Evolutionary conservation across 2,329 filamentous ascomycete species (phyloP).

Genomic region (Xylariaceae sp.): DNA sequence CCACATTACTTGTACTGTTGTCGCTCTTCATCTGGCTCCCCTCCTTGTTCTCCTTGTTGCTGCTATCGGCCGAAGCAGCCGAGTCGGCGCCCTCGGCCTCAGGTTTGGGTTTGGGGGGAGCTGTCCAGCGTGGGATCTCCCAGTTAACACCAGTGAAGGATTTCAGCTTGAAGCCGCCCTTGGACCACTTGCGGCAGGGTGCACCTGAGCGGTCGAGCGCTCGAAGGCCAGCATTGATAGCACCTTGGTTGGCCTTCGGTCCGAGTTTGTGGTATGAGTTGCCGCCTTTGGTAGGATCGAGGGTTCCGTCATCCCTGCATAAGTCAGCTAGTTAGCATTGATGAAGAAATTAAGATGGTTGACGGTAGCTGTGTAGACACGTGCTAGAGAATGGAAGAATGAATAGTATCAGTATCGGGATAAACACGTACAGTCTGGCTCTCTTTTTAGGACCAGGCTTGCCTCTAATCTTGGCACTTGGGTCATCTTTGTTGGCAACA

Average conservation of each 20-base stretch:
- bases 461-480: slow-evolving; percentile 65
- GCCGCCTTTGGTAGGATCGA: slow-evolving; percentile 53
- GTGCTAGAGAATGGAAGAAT: neutral
- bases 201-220: slow-evolving; percentile 89
- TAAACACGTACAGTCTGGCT: slow-evolving; percentile 75
- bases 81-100: slow-evolving; percentile 45
- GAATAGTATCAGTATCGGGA: too few relatives aligned
- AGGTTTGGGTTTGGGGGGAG: slow-evolving; percentile 56
- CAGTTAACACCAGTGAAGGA: slow-evolving; percentile 58
- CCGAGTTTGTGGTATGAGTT: slow-evolving; percentile 74
- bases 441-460: slow-evolving; percentile 98
- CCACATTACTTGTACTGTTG: slow-evolving; percentile 35
- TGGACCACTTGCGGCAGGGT: slow-evolving; percentile 88
- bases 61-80: slow-evolving; percentile 46
- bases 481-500: slow-evolving; percentile 55
- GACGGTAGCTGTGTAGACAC: neutral
- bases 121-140: slow-evolving; percentile 37
- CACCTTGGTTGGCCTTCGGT: slow-evolving; percentile 93
- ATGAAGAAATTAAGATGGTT: neutral
- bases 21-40: slow-evolving; percentile 47
- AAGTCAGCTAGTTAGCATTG: slow-evolving; percentile 20
- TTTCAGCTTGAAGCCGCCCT: slow-evolving; percentile 78
- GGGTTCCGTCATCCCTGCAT: slow-evolving; percentile 60
- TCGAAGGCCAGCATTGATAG: slow-evolving; percentile 93
- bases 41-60: slow-evolving; percentile 65